Conservation (phyloP, 108 stramenopile species). For the Skeletonema marinoi region DNA sequence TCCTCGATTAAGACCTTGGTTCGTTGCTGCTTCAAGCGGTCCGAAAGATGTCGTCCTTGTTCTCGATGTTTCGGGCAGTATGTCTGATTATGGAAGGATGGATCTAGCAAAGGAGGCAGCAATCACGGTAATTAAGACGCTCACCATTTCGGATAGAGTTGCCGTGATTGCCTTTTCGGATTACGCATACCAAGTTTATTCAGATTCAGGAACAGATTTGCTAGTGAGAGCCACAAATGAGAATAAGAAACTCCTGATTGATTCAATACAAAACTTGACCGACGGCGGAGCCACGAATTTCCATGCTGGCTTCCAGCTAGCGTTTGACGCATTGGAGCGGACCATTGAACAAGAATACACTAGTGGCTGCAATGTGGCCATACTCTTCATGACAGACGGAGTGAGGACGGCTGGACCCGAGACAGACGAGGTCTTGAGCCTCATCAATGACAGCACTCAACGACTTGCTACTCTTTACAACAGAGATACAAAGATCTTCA, state of each 20-base stretch:
- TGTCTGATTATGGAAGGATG: conserved; percentile 37
- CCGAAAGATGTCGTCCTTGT: conserved; percentile 60
- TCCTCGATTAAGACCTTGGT: no score
- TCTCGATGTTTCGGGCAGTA: conserved; percentile 57
- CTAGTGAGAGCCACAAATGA: conserved; percentile 7
- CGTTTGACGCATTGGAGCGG: conserved; percentile 8
- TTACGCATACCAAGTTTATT: neutral
- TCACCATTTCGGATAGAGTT: neutral
- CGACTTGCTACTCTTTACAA: neutral
- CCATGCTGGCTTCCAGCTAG: conserved; percentile 26
- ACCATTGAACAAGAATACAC: no score
- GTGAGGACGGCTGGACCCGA: no score
- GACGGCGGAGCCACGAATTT: conserved; percentile 35
- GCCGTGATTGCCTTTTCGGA: conserved; percentile 40
- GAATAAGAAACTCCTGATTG: neutral
- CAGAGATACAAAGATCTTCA: neutral
- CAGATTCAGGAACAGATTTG: conserved; percentile 25
- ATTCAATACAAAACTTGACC: neutral
- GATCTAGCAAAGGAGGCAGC: neutral
- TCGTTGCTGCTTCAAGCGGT: no score
- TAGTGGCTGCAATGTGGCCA: no score
- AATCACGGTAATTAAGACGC: no score
- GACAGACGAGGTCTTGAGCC: conserved; percentile 11
- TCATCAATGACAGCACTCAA: conserved; percentile 24
- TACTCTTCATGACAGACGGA: no score